Percentiles rank a stretch among this genome's conserved stretches.
phyloP scores from a whole-genome alignment of 2,329 filamentous ascomycete genomes.

The Diaporthe aspalathi region DNA sequence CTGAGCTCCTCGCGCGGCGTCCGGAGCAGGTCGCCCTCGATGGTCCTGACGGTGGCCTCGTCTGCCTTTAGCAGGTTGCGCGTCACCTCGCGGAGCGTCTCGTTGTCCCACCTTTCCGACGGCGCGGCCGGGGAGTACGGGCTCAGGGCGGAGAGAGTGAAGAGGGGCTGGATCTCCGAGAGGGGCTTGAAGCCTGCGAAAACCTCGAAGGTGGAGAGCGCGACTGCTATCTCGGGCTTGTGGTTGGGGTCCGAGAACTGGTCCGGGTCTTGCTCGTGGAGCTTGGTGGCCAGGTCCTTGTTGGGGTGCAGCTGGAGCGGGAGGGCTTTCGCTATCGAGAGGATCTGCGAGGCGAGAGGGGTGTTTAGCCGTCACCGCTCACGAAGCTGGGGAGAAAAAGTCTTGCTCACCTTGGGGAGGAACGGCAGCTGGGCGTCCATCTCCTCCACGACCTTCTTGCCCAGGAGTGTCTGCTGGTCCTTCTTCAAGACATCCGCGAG shows the following conservation, averaged over 20 bases:
- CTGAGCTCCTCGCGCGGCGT: conserved; percentile 61
- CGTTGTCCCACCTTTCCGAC: conserved; percentile 62
- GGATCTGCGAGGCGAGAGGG: conserved; percentile 56
- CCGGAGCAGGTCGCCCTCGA: conserved; percentile 63
- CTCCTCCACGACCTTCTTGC: conserved; percentile 68
- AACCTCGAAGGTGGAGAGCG: conserved; percentile 77
- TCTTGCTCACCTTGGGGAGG: conserved; percentile 69
- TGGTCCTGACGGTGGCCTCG: conserved; percentile 62
- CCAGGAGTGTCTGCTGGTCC: conserved; percentile 72
- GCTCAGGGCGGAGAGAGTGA: conserved; percentile 66
- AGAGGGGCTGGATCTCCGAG: conserved; percentile 66
- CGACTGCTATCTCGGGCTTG: conserved; percentile 83
- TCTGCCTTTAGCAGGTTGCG: conserved; percentile 65
- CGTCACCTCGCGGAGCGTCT: conserved; percentile 67
- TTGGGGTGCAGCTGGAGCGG: conserved; percentile 81
- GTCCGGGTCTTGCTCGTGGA: conserved; percentile 72
- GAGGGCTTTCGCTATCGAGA: conserved; percentile 80
- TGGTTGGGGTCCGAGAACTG: conserved; percentile 80
- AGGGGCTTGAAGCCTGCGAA: conserved; percentile 81
- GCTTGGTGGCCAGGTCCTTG: conserved; percentile 71
- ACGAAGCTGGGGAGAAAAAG: rapidly evolving
- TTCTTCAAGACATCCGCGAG: conserved; percentile 73
- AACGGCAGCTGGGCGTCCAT: conserved; percentile 77
- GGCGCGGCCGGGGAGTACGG: conserved; percentile 61
- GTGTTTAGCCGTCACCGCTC: neutral